phyloP scores from a whole-genome alignment of 305 asterid species.

The Fraxinus floribunda region DNA sequence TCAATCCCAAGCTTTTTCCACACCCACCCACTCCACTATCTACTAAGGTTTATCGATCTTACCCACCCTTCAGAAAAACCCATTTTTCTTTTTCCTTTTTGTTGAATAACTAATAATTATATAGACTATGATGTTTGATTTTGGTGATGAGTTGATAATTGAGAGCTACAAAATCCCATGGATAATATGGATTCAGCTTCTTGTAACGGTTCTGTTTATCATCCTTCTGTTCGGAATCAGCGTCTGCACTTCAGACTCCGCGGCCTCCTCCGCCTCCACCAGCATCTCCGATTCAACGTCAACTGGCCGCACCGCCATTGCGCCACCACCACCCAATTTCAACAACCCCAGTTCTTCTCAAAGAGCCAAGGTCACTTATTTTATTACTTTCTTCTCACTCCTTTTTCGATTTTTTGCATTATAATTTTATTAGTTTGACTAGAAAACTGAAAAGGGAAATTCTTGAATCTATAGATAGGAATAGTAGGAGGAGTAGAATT shows the following conservation, averaged over 20 bases:
- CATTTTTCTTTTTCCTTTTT: not conserved
- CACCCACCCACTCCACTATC: not conserved
- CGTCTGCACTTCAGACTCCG: constrained; percentile 41
- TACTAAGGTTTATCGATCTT: not conserved
- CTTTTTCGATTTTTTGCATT: not conserved
- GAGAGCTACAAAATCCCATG: constrained; percentile 69
- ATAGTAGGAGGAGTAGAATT: not conserved
- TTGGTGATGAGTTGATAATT: constrained; percentile 64
- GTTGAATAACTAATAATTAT: not conserved
- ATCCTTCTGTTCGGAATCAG: constrained; percentile 62
- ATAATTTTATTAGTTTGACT: not conserved
- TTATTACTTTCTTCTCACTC: not conserved
- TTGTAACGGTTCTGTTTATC: constrained; percentile 64
- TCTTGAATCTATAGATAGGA: not conserved
- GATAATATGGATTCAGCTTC: constrained; percentile 83
- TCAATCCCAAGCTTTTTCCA: not conserved
- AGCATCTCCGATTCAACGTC: constrained; percentile 26
- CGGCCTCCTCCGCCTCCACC: constrained; percentile 24
- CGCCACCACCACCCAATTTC: constrained; percentile 21
- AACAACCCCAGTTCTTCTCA: constrained; percentile 37
- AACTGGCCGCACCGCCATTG: constrained; percentile 19
- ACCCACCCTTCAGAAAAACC: not conserved
- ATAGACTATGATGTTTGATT: constrained; percentile 47
- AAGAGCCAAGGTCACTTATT: constrained; percentile 32
- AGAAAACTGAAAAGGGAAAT: not conserved